A percentile compares a stretch with the other conserved stretches of the same genome.
phyloP scores from a whole-genome alignment of 2,329 filamentous ascomycete species.

The Tolypocladium amazonense region DNA sequence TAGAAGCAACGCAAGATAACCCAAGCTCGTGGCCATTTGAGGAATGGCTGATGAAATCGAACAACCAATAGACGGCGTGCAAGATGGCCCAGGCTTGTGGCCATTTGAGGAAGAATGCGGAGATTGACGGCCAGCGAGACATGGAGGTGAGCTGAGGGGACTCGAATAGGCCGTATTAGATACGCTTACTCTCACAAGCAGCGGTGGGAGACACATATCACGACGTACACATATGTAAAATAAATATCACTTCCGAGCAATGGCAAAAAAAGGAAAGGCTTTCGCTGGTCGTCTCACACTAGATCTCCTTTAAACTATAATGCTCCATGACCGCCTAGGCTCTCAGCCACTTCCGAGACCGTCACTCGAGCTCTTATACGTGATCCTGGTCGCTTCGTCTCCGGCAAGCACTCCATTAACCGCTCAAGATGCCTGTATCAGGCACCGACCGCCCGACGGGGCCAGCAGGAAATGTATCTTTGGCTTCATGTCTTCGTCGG shows the following conservation, averaged over 20 bases:
- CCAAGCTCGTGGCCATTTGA: neutral
- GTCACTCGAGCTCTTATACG: neutral
- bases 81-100: neutral
- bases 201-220: neutral
- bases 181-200: neutral
- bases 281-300: too few species aligned
- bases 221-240: neutral
- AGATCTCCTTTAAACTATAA: neutral
- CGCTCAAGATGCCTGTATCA: slow-evolving; percentile 10
- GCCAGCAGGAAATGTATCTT: slow-evolving; percentile 20
- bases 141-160: neutral
- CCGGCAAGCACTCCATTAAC: neutral
- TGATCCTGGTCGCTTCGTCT: too few species aligned
- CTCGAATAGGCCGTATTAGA: neutral
- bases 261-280: too few species aligned
- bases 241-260: neutral
- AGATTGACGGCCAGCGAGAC: neutral
- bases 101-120: neutral
- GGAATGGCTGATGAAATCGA: neutral
- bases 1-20: neutral
- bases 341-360: neutral
- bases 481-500: slow-evolving; percentile 23
- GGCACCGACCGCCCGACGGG: slow-evolving; percentile 20
- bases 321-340: neutral
- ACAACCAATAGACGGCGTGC: neutral